A percentile compares a stretch with the other conserved stretches of the same genome.
Conservation (phyloP, 495 filamentous ascomycete genomes). For the Daldinia grandis region DNA sequence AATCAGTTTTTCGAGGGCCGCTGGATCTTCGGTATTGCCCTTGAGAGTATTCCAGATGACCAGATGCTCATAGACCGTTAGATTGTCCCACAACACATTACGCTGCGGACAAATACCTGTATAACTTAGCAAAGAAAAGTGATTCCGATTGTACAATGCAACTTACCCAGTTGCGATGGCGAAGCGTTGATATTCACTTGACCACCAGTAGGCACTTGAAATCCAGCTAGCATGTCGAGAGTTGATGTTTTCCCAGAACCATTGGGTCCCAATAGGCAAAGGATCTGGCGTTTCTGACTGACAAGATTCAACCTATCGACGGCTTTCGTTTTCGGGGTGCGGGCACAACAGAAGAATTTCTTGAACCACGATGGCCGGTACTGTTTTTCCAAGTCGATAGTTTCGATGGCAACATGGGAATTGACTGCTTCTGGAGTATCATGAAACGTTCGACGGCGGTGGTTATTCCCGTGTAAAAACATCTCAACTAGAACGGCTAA, state of each 20-base stretch:
- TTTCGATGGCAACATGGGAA: slow-evolving; percentile 50
- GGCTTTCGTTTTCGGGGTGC: slow-evolving; percentile 64
- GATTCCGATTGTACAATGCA: not conserved
- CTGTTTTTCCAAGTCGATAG: slow-evolving; percentile 28
- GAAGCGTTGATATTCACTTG: slow-evolving; percentile 62
- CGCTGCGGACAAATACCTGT: slow-evolving; percentile 77
- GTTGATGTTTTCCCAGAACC: slow-evolving; percentile 80
- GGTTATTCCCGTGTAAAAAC: slow-evolving; percentile 68
- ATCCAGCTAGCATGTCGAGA: slow-evolving; percentile 74
- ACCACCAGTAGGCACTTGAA: slow-evolving; percentile 67
- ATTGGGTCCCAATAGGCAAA: slow-evolving; percentile 77
- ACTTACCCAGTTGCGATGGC: slow-evolving; percentile 40
- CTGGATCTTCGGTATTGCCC: slow-evolving; percentile 54
- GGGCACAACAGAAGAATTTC: slow-evolving; percentile 56
- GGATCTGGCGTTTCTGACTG: slow-evolving; percentile 70
- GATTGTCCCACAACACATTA: slow-evolving; percentile 77
- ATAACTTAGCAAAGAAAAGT: not conserved
- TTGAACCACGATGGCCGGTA: slow-evolving; percentile 69
- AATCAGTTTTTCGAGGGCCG: slow-evolving; percentile 61
- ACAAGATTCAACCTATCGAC: slow-evolving; percentile 68
- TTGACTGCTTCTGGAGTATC: slow-evolving; percentile 15
- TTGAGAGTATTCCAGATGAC: slow-evolving; percentile 74
- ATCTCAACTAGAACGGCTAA: slow-evolving; percentile 70
- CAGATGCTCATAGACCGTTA: slow-evolving; percentile 77
- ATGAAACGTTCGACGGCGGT: slow-evolving; percentile 55